These are phyloP conservation scores for Cucurbitaria berberidis DNA, from an alignment of 2,329 filamentous ascomycete genomes.

Conservation along the genomic window DNA sequence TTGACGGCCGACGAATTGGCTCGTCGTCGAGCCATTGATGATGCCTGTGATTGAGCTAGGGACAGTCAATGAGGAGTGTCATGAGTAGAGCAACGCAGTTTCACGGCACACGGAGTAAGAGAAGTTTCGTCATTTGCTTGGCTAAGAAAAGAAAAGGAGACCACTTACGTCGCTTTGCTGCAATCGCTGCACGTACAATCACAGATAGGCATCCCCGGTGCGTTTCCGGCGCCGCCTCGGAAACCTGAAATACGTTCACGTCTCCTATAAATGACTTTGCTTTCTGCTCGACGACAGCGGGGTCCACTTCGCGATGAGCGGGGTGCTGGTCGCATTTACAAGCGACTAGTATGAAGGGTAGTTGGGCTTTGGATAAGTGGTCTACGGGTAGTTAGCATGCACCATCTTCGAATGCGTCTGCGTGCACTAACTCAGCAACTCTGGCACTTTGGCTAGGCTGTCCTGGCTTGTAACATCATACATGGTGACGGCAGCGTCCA, in stretches of 20 bases:
- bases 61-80: conserved; percentile 19
- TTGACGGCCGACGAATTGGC: conserved; percentile 55
- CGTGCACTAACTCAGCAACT: conserved; percentile 74
- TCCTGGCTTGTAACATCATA: conserved; percentile 85
- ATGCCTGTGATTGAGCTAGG: conserved; percentile 42
- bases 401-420: conserved; percentile 2
- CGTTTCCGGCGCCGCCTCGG: conserved; percentile 71
- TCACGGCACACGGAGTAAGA: neutral
- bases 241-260: conserved; percentile 75
- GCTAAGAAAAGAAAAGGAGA: conserved; percentile 13
- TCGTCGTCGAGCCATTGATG: conserved; percentile 49
- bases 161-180: conserved; percentile 70
- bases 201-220: conserved; percentile 77
- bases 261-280: conserved; percentile 67
- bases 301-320: conserved; percentile 72
- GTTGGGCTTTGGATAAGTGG: conserved; percentile 71
- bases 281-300: conserved; percentile 68
- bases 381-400: conserved; percentile 58
- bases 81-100: neutral
- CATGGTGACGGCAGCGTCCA: conserved; percentile 83
- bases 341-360: conserved; percentile 82
- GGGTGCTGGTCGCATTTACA: conserved; percentile 87
- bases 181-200: conserved; percentile 74
- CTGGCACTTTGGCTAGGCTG: conserved; percentile 75
- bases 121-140: conserved; percentile 1